Conservation (phyloP, 495 filamentous ascomycete genomes). For the Pyronema domesticum region DNA sequence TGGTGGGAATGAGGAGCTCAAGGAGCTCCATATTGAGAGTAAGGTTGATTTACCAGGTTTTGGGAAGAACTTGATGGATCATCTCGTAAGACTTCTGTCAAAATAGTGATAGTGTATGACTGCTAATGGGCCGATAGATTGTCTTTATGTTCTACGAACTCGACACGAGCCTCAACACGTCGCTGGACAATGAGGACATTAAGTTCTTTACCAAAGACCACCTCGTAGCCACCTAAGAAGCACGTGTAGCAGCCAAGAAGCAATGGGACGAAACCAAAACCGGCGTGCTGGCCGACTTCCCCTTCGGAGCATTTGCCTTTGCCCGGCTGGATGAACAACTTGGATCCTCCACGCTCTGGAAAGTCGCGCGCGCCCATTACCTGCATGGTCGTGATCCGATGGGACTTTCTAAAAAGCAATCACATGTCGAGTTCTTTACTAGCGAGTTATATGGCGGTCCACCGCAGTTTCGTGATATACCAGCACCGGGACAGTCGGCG, state of each 20-base stretch:
- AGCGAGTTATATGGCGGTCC: constrained; percentile 38
- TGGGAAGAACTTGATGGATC: constrained; percentile 31
- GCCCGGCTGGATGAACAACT: constrained; percentile 35
- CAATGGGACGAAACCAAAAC: constrained; percentile 34
- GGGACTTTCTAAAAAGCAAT: constrained; percentile 32
- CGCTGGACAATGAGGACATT: too few species aligned
- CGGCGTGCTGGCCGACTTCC: constrained; percentile 35
- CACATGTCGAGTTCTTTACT: constrained; percentile 36
- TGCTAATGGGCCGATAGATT: constrained; percentile 17
- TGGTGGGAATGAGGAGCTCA: constrained; percentile 27
- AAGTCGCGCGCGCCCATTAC: constrained; percentile 26
- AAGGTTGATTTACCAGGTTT: constrained; percentile 29
- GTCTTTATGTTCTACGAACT: constrained; percentile 36
- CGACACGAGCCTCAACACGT: constrained; percentile 24
- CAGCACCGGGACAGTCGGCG: constrained; percentile 28
- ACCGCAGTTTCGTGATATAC: constrained; percentile 33
- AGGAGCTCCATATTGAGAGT: constrained; percentile 27
- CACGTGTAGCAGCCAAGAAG: constrained; percentile 27
- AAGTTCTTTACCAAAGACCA: constrained; percentile 32
- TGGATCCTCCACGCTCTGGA: constrained; percentile 29
- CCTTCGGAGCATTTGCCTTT: constrained; percentile 38
- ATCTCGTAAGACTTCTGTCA: constrained; percentile 13
- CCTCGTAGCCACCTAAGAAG: constrained; percentile 28
- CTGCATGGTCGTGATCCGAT: constrained; percentile 34
- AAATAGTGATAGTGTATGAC: background rate